phyloP scores from a whole-genome alignment of 306 rosid species.

The Hippophae tibetana region DNA sequence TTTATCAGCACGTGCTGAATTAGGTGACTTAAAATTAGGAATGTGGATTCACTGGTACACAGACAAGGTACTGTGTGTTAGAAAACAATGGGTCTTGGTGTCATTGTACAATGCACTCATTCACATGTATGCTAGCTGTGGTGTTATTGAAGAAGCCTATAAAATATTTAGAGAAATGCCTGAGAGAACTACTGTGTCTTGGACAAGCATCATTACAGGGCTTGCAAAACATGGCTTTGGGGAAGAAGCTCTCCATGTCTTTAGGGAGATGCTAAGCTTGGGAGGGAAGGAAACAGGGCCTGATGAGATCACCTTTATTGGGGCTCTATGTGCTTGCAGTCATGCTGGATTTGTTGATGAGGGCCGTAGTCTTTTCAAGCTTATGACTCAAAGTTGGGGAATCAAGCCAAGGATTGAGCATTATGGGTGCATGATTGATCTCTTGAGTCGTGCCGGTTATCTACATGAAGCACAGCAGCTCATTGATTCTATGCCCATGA shows the following conservation, averaged over 20 bases:
- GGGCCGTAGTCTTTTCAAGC: conserved; percentile 42
- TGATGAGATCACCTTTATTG: conserved; percentile 24
- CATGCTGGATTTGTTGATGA: conserved; percentile 59
- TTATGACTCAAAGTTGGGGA: conserved; percentile 46
- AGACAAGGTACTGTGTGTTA: conserved; percentile 23
- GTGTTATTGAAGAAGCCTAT: conserved; percentile 42
- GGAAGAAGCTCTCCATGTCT: conserved; percentile 55
- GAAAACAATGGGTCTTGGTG: conserved; percentile 24
- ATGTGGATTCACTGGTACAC: conserved; percentile 56
- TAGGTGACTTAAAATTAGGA: conserved; percentile 55
- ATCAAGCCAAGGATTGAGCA: conserved; percentile 59
- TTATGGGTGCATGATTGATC: conserved; percentile 85
- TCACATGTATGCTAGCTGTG: conserved; percentile 79
- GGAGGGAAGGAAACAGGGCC: conserved; percentile 41
- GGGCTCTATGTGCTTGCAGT: conserved; percentile 60
- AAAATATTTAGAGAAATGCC: conserved; percentile 47
- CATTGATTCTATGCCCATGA: conserved; percentile 58
- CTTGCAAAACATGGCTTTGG: conserved; percentile 65
- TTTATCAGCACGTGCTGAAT: conserved; percentile 59
- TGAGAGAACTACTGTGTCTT: conserved; percentile 44
- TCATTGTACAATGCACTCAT: conserved; percentile 61
- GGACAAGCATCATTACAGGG: conserved; percentile 68
- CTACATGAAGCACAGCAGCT: conserved; percentile 53
- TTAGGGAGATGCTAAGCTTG: conserved; percentile 40
- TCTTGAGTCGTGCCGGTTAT: conserved; percentile 75